Percentiles rank a stretch among this genome's conserved stretches.
Evolutionary conservation across 352 stramenopile species (phyloP).

Genomic region (Pythium aquatile): DNA sequence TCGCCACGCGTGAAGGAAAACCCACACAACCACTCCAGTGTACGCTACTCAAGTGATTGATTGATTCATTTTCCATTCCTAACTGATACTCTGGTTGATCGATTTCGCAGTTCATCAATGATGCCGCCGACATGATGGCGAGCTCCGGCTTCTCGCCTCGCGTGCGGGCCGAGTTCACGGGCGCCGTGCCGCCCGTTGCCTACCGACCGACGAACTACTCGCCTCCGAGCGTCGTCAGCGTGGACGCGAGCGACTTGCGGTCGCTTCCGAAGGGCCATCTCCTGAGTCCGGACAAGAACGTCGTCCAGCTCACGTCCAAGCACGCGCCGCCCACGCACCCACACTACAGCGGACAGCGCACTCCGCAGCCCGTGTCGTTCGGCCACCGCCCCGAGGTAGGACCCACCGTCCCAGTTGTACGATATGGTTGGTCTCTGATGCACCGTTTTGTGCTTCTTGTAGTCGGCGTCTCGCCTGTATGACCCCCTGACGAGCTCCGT

Average conservation of each 20-base stretch:
- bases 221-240: conserved; percentile 44
- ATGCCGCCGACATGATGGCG: conserved; percentile 51
- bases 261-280: conserved; percentile 20
- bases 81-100: too few relatives aligned
- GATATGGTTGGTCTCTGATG: background rate
- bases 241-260: conserved; percentile 46
- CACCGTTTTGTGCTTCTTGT: conserved; percentile 4
- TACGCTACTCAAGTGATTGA: conserved; percentile 26
- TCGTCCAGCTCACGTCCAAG: conserved; percentile 23
- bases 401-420: background rate
- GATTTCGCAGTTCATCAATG: conserved; percentile 57
- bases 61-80: background rate
- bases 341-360: conserved; percentile 35
- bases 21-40: conserved; percentile 73
- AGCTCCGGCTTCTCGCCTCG: conserved; percentile 53
- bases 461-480: conserved; percentile 76
- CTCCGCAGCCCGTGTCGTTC: conserved; percentile 58
- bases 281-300: conserved; percentile 21
- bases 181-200: conserved; percentile 32
- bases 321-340: conserved; percentile 22
- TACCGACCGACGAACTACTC: conserved; percentile 47
- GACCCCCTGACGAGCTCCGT: conserved; percentile 49
- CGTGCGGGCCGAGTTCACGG: conserved; percentile 52
- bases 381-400: conserved; percentile 66
- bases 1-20: conserved; percentile 49